Base-by-base conservation (phyloP, 345 rosid species). In the Kandelia obovata region DNA sequence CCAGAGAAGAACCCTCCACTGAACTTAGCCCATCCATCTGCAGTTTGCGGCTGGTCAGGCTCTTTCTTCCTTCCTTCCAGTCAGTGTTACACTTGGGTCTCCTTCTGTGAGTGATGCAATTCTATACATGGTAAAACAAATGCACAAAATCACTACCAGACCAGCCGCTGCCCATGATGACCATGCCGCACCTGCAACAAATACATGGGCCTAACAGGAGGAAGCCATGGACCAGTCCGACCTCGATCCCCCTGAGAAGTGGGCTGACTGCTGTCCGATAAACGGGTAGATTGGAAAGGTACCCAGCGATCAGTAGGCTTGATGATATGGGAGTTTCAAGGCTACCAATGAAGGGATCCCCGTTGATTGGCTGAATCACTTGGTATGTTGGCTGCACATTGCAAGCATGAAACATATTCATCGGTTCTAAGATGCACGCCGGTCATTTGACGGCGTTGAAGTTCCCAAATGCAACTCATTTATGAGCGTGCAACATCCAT, bases 341-440 rank as follows among this genome's bases (percentile, higher is more conserved):
- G 78, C 96, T 95, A 68, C 97, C 99, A 34, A 92, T 92, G 88
- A 90, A 95, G 1, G 99, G 99, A 68, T 92, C 99, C 4, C 96
- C 96, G 39, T 95, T 90, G 81, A 95, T 90, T 63, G 99, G 99
- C 79, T 95, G 91, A 56, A 95, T 4, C 69, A 95, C 99, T 83
- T 90, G 96, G 80, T 77, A 95, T 13, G 90, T 92, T 78, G 93
- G 89, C 97, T 90, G 89, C 75, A 71, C 35, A 75, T 31, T 28
- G 30, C 3, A 49, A 60, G 30, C 30, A 19, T n/a, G 58, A 2
- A 8, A 6, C 39, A 35, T 35, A 7, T 35, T 35, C 6, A 7
- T 35, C 39, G 7, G 10, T 9, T 1, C 10, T 37, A 2, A 35
- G 46, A 37, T 9, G 32, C 32, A 31, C 4, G 5, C 15, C 2